Base-by-base conservation (phyloP, 164 flowering plant genomes). In the Houttuynia cordata region DNA sequence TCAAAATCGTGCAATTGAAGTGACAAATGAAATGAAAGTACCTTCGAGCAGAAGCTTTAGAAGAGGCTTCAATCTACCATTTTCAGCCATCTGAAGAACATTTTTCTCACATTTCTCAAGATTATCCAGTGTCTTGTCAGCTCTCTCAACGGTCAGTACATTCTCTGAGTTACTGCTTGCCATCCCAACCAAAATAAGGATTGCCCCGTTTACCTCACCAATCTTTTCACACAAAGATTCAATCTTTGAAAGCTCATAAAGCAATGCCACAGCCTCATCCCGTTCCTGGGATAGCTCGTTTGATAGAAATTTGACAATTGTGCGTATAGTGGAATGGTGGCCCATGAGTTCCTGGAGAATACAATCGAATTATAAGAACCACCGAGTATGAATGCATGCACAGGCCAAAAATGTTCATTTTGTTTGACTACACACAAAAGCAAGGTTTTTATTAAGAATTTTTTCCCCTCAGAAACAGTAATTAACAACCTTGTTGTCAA, bases 41-140 rank as follows among this genome's bases (percentile, higher is more conserved):
- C 98, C 99, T 88, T 88, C 87, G 64, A 90, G 96, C 1, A 93
- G 70, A 41, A 80, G 73, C 4, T 70, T 78, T 49, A 91, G 77
- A 59, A 93, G 95, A 62, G 99, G 99, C 67, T 83, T 85, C 68
- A 93, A 66, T 82, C 95, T 79, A 63, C 99, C 96, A 81, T 76
- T 81, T 68, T 82, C 95, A 73, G 99, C 99, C 99, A 93, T 90
- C 76, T 90, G 95, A 61, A 73, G 70, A 57, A 93, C 91, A 81
- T 93, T 90, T 67, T 74, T 85, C 75, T 90, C 97, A 64, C 78
- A 81, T 61, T 58, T 81, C 69, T 77, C 96, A 69, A 93, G 79
- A 76, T 93, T 93, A 65, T 81, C 88, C 58, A 93, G 79, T 42
- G 95, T 88, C 68, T 70, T 78, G 13, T 88, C 93, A 66, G 96